Evolutionary conservation across 176 grass and related monocot genomes (phyloP), one percentile per base, ranked within the genome.

Genomic region (Paspalum vaginatum): DNA sequence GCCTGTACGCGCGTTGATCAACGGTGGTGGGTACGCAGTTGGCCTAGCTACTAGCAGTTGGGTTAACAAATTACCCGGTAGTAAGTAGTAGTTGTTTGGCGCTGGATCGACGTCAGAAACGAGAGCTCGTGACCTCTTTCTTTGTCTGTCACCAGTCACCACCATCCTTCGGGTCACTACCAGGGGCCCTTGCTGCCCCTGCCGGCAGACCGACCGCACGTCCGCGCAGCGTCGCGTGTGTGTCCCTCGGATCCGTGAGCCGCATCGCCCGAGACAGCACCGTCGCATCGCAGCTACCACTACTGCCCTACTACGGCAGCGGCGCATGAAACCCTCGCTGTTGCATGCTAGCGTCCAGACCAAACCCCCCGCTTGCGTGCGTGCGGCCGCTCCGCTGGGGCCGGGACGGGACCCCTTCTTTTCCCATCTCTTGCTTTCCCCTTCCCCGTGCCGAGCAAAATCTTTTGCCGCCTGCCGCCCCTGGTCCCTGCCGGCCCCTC

Each of bases 261-360:
- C 38, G 53, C 54, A 43, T 18, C 8, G 13, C 22, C 72, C 55
- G 54, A 76, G 72, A 75, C 72, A 60, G 53, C 65, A 68, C 17
- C 53, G n/a, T 59, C 72, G 38, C 38, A 22, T 42, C 20, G 32
- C 37, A 16, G 2, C 22, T 0, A 15, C 2, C 4, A 64, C 61
- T 13, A 7, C 55, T 43, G 40, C 40, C 6, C 40, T 6, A 7
- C 20, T 2, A 9, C 42, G 20, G 65, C 65, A 68, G 43, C 21
- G 57, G 60, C 60, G 61, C 27, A 14, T 15, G 7, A 8, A 16
- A 4, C 32, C 20, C 21, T 8, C 26, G 68, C 12, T 18, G 9
- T 14, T 20, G 39, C 22, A 4, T 20, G 7, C 51, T 70, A 48
- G 68, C 48, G 40, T 44, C 66, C 14, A 48, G 65, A 39, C 7